Conservation (phyloP, 257 asterid genomes). For the Petrea volubilis region DNA sequence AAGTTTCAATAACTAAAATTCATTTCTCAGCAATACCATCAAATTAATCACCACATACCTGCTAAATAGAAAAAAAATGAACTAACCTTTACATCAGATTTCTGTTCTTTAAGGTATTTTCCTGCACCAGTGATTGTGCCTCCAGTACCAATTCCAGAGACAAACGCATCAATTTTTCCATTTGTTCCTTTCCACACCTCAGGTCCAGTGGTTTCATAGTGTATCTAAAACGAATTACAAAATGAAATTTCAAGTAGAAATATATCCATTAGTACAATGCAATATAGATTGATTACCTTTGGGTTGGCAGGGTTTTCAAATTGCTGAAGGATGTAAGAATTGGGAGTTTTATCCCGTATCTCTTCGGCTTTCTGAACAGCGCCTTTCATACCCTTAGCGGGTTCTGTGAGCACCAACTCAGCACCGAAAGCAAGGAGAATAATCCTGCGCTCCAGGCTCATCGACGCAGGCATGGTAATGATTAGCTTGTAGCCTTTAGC, state of each 20-base stretch:
- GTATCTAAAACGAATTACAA: slow-evolving; percentile 41
- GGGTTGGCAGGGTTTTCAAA: slow-evolving; percentile 95
- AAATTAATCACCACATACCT: slow-evolving; percentile 11
- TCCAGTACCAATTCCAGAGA: slow-evolving; percentile 67
- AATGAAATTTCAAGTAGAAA: neutral
- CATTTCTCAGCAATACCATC: neutral
- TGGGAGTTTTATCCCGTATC: slow-evolving; percentile 75
- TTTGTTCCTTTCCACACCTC: slow-evolving; percentile 73
- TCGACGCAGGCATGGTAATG: slow-evolving; percentile 88
- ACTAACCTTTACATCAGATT: slow-evolving; percentile 53
- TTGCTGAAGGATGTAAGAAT: slow-evolving; percentile 90
- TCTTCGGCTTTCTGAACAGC: slow-evolving; percentile 90
- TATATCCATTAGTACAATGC: neutral
- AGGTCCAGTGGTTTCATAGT: slow-evolving; percentile 82
- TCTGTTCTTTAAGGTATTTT: slow-evolving; percentile 53
- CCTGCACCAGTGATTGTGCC: slow-evolving; percentile 68
- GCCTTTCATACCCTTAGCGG: slow-evolving; percentile 92
- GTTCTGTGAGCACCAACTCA: slow-evolving; percentile 82
- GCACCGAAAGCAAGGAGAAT: slow-evolving; percentile 96
- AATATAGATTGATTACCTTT: slow-evolving; percentile 44
- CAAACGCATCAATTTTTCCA: slow-evolving; percentile 63
- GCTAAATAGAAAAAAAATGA: neutral
- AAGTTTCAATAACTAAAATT: neutral
- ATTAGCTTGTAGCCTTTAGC: slow-evolving; percentile 87
- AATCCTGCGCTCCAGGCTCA: slow-evolving; percentile 88